Percentiles rank a stretch among this genome's conserved stretches.
These are phyloP conservation scores for Tricholoma matsutake DNA, from an alignment of 768 basidiomycete genomes.

Conservation along the genomic window DNA sequence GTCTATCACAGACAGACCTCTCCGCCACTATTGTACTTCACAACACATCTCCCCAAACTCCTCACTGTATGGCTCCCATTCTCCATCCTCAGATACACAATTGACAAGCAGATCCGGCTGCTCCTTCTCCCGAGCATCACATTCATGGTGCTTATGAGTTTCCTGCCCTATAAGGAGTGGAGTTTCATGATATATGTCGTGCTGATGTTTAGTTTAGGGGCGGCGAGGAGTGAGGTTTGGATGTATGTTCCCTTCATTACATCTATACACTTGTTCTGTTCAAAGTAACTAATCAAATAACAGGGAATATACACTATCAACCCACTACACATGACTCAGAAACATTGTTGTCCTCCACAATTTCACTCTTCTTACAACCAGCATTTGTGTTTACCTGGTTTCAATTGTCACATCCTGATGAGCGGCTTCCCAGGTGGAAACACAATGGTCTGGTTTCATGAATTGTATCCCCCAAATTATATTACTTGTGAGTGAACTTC, in stretches of 20 bases:
- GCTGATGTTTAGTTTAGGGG: slow-evolving; percentile 77
- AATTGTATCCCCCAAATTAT: slow-evolving; percentile 32
- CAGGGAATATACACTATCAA: no score
- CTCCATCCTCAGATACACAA: slow-evolving; percentile 45
- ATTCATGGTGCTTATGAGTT: slow-evolving; percentile 67
- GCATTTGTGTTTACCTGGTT: neutral
- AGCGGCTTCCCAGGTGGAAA: slow-evolving; percentile 87
- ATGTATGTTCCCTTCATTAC: slow-evolving; percentile 59
- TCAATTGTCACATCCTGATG: slow-evolving; percentile 37
- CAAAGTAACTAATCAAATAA: no score
- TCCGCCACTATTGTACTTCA: slow-evolving; percentile 66
- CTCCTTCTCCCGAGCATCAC: slow-evolving; percentile 49
- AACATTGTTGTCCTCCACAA: neutral
- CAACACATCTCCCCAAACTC: slow-evolving; percentile 70
- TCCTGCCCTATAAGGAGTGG: slow-evolving; percentile 95
- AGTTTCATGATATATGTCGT: slow-evolving; percentile 89
- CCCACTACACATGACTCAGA: no score
- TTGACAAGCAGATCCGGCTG: slow-evolving; percentile 47
- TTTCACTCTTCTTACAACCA: no score
- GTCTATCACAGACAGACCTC: slow-evolving; percentile 77
- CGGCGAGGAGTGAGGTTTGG: slow-evolving; percentile 59
- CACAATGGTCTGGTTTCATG: slow-evolving; percentile 64
- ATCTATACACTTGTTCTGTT: neutral
- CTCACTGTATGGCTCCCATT: slow-evolving; percentile 64
- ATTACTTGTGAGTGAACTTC: slow-evolving; percentile 21